Conservation (phyloP, 306 rosid genomes). For the Calophaca sinica region DNA sequence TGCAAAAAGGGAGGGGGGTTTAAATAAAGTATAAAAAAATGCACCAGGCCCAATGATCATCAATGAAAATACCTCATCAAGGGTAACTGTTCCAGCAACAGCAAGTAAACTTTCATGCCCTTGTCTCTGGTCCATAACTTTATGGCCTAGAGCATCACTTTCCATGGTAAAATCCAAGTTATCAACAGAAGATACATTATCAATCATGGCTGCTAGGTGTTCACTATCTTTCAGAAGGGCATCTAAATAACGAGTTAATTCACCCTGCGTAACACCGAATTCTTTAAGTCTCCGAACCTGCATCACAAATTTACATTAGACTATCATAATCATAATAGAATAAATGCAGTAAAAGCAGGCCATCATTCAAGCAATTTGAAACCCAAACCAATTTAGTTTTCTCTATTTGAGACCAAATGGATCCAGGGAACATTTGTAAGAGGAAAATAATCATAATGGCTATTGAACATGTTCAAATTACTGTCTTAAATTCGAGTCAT, state of each 20-base stretch:
- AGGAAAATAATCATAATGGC: slow-evolving; percentile 2
- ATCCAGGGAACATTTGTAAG: slow-evolving; percentile 18
- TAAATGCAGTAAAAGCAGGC: slow-evolving; percentile 31
- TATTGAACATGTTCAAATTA: not conserved
- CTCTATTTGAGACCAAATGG: slow-evolving; percentile 22
- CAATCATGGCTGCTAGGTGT: slow-evolving; percentile 98
- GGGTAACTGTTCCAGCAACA: slow-evolving; percentile 91
- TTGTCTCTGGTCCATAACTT: slow-evolving; percentile 97
- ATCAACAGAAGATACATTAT: slow-evolving; percentile 98
- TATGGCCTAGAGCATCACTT: slow-evolving; percentile 95
- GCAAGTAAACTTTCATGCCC: slow-evolving; percentile 96
- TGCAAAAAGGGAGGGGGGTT: slow-evolving; percentile 15
- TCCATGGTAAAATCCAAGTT: slow-evolving; percentile 99
- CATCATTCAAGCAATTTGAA: slow-evolving; percentile 31
- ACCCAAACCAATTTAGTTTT: slow-evolving; percentile 24
- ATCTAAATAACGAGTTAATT: slow-evolving; percentile 94
- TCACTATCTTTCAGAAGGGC: slow-evolving; percentile 97
- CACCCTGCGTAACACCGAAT: slow-evolving; percentile 97
- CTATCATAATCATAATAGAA: slow-evolving; percentile 20
- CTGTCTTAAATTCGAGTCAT: not conserved
- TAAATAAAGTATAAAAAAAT: not conserved
- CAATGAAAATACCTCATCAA: slow-evolving; percentile 77
- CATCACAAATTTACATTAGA: slow-evolving; percentile 43
- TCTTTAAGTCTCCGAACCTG: slow-evolving; percentile 98
- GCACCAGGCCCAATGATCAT: slow-evolving; percentile 32